A percentile compares a stretch with the other conserved stretches of the same genome.
phyloP scores from a whole-genome alignment of 1,284 basidiomycete genomes.

The Microbotryum lychnidis-dioicae region DNA sequence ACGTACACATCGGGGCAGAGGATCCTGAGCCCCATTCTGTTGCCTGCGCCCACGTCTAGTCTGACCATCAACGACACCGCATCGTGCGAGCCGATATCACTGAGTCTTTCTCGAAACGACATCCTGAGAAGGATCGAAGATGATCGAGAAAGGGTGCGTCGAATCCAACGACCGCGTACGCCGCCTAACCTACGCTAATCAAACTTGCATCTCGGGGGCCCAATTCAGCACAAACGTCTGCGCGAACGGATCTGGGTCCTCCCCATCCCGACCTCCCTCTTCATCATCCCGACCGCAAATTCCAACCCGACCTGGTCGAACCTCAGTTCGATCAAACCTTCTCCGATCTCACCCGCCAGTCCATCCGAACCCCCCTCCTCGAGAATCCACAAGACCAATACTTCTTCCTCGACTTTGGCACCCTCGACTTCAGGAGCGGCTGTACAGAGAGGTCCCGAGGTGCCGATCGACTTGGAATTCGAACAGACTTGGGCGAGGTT shows the following conservation, averaged over 20 bases:
- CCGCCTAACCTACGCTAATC: not conserved
- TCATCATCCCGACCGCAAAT: slow-evolving; percentile 25
- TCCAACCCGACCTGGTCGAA: slow-evolving; percentile 34
- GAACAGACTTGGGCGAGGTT: not conserved
- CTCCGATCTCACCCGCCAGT: slow-evolving; percentile 34
- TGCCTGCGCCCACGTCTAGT: not conserved
- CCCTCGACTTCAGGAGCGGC: too few relatives aligned
- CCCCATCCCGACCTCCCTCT: slow-evolving; percentile 47
- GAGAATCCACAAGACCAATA: too few relatives aligned
- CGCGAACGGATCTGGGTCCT: slow-evolving; percentile 90
- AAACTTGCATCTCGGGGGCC: not conserved
- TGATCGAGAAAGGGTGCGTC: slow-evolving; percentile 66
- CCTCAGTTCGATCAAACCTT: slow-evolving; percentile 30
- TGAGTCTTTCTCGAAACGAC: slow-evolving; percentile 54
- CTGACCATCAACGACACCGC: too few relatives aligned
- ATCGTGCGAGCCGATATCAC: slow-evolving; percentile 12
- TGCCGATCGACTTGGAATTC: not conserved
- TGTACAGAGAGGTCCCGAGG: too few relatives aligned
- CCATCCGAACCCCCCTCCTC: slow-evolving; percentile 21
- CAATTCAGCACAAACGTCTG: slow-evolving; percentile 65
- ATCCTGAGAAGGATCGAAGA: slow-evolving; percentile 86
- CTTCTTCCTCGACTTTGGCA: too few relatives aligned
- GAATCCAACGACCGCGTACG: not conserved
- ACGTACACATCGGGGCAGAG: not conserved
- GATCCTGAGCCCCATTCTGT: not conserved